Evolutionary conservation across 2,329 filamentous ascomycete species (phyloP), one percentile per base, ranked within the genome.

Genomic region (Colletotrichum sidae): DNA sequence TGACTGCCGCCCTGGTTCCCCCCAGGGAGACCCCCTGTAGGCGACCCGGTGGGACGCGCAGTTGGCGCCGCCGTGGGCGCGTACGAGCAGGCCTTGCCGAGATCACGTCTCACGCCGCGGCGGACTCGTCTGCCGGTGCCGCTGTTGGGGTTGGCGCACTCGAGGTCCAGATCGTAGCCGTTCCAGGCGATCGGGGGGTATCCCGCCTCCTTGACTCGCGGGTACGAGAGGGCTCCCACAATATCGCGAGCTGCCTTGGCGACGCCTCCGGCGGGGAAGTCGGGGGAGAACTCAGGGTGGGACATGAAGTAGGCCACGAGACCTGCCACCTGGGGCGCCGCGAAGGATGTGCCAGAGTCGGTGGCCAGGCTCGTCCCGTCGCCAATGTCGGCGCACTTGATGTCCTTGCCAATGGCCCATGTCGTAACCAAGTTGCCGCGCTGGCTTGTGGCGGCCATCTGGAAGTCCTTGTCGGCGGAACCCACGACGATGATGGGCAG

Each of bases 101-200:
- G 49, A 33, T 51, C 49, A 4, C 49, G 49, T 34, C 49, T 51
- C 49, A 34, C 37, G 5, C n/a, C 49, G 4, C 49, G 49, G 33
- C 15, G 33, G 0, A 33, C 49, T 37, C 49, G 2, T 6, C 25
- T 51, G 2, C 33, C 49, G 34, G 8, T 51, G 35, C 33, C 49
- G 7, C 49, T 51, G 33, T 7, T 7, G n/a, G 49, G 2, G 13
- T 9, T 11, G 49, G 25, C 13, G 9, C 49, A 51, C 33, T 25
- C 33, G 7, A 35, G 33, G 11, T 11, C 37, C n/a, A 50, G 37
- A 38, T 58, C 55, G 37, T 58, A 6, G 4, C 55, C 55, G 25
- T 58, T 58, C 55, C 55, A 58, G 17, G 55, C 55, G 25, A 58
- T 58, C 17, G 46, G 46, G 2, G 55, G 46, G 25, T 25, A 58